phyloP scores from a whole-genome alignment of 2,329 filamentous ascomycete genomes.

The Cephalotrichum gorgonifer region DNA sequence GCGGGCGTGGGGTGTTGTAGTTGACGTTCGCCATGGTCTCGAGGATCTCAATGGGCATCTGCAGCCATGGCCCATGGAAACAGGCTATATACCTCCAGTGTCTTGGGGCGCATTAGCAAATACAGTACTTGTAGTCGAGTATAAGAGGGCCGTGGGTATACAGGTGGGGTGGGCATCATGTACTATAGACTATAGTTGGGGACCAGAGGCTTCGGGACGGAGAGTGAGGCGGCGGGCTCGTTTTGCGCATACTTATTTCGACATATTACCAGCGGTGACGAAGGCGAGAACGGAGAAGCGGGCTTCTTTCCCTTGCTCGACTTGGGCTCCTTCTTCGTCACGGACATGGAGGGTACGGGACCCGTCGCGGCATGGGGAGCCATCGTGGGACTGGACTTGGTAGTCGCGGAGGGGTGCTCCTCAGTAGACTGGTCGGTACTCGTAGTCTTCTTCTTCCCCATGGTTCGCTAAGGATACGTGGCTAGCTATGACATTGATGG shows the following conservation, averaged over 20 bases:
- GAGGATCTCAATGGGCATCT: constrained; percentile 68
- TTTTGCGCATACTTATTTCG: constrained; percentile 2
- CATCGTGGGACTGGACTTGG: background rate
- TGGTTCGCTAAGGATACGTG: background rate
- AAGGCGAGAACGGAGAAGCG: background rate
- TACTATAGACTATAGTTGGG: background rate
- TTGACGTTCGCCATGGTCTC: constrained; percentile 71
- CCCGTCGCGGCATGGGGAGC: background rate
- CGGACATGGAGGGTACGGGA: background rate
- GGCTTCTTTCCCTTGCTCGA: background rate
- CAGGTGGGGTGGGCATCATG: background rate
- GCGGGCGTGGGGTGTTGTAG: constrained; percentile 65
- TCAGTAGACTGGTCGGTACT: background rate
- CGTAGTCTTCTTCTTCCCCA: background rate
- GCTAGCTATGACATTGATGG: background rate
- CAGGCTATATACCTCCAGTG: constrained; percentile 81
- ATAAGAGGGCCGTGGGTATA: background rate
- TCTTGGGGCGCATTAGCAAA: constrained; percentile 28
- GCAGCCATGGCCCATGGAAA: constrained; percentile 75
- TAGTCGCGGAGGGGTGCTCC: background rate
- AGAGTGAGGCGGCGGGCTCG: background rate
- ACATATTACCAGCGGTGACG: constrained; percentile 4
- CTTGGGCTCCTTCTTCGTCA: background rate
- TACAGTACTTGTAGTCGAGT: background rate
- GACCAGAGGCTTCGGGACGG: background rate